Percentiles rank a stretch among this genome's conserved stretches.
Evolutionary conservation across 1,284 basidiomycete species (phyloP).

Genomic region (Fomitopsis schrenkii): DNA sequence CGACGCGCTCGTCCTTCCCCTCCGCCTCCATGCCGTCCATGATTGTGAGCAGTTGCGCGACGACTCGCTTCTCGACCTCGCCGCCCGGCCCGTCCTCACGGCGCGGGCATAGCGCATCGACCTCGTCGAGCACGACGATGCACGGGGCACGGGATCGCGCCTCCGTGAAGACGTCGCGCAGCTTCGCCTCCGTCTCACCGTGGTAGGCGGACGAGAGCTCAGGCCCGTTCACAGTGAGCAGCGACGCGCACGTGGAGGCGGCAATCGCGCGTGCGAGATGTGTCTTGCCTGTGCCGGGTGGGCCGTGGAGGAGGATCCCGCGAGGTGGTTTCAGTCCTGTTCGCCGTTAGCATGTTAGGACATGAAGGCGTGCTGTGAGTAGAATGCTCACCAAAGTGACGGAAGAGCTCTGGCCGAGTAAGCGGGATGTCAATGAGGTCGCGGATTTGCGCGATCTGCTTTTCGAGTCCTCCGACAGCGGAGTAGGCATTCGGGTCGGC

Average conservation of each 20-base stretch:
- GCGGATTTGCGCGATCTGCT: conserved; percentile 86
- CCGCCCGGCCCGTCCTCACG: conserved; percentile 86
- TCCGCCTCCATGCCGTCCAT: conserved; percentile 86
- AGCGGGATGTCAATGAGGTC: conserved; percentile 96
- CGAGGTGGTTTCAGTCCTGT: conserved; percentile 84
- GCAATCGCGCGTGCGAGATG: conserved; percentile 89
- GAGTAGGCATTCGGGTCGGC: conserved; percentile 55
- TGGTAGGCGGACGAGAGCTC: conserved; percentile 94
- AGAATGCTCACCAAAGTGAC: conserved; percentile 67
- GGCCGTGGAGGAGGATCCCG: conserved; percentile 88
- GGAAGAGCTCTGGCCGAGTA: conserved; percentile 85
- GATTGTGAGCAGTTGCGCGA: conserved; percentile 92
- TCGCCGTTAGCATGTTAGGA: conserved; percentile 6
- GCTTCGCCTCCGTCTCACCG: conserved; percentile 91
- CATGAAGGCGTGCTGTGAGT: conserved; percentile 7
- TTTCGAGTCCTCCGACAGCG: conserved; percentile 84
- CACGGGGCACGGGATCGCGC: conserved; percentile 82
- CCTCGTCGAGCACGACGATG: conserved; percentile 94
- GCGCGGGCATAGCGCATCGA: conserved; percentile 91
- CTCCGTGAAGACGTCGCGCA: conserved; percentile 87
- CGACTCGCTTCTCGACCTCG: conserved; percentile 94
- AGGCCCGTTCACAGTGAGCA: conserved; percentile 90
- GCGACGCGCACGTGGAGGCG: conserved; percentile 73
- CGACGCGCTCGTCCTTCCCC: conserved; percentile 54
- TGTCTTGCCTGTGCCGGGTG: conserved; percentile 94